These are phyloP conservation scores for Pseudocercospora musae DNA, from an alignment of 2,329 filamentous ascomycete species.

Conservation along the genomic window DNA sequence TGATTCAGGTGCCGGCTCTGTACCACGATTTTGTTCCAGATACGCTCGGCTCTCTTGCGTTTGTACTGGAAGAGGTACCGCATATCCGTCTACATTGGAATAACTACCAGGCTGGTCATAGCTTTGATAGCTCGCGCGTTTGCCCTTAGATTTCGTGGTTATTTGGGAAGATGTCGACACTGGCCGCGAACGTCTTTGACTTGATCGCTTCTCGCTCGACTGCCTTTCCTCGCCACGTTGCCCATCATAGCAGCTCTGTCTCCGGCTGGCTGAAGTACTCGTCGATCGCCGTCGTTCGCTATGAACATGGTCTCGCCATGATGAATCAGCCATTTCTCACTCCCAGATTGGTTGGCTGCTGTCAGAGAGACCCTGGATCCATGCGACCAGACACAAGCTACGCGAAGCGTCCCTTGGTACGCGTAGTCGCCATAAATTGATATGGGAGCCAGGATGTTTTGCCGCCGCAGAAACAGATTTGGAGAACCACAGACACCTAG, in stretches of 20 bases:
- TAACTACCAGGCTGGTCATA: conserved; percentile 22
- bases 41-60: conserved; percentile 6
- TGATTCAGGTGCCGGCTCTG: background rate
- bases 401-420: background rate
- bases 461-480: background rate
- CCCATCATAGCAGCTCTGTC: conserved; percentile 25
- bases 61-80: conserved; percentile 17
- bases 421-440: background rate
- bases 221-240: conserved; percentile 21
- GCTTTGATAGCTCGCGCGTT: conserved; percentile 19
- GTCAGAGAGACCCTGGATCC: background rate
- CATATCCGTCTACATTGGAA: conserved; percentile 20
- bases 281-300: conserved; percentile 11
- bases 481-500: too few species aligned
- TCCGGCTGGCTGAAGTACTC: conserved; percentile 21
- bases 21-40: conserved; percentile 18
- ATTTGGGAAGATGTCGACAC: conserved; percentile 17
- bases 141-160: conserved; percentile 13
- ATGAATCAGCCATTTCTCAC: conserved; percentile 3
- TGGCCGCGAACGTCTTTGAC: conserved; percentile 15
- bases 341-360: background rate
- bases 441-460: background rate
- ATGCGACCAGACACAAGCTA: background rate
- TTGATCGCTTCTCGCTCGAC: background rate
- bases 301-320: background rate